Evolutionary conservation across 1,284 basidiomycete species (phyloP), one percentile per base, ranked within the genome.

Genomic region (Rhodotorula sp.): DNA sequence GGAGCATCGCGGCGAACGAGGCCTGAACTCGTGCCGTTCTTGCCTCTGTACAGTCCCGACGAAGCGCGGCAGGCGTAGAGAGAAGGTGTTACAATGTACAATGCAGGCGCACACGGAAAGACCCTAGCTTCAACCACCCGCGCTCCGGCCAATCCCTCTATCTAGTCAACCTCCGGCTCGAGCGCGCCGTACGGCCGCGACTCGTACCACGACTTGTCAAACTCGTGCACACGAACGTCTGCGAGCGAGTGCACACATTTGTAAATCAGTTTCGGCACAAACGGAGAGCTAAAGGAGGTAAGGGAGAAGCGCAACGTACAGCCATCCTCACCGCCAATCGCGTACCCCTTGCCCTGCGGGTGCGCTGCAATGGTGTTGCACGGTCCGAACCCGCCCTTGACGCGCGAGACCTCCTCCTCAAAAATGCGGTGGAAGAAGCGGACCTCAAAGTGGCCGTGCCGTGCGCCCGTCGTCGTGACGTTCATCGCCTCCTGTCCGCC

Each of bases 341-440:
- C 93, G 80, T 95, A 99, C 62, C 87, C 88, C 62, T 88, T 91
- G 57, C 95, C 94, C 63, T 88, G 86, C 21, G 97, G 96, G 80
- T 97, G 94, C 13, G 96, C 89, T 41, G 95, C 95, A 73, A 99
- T 90, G 87, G 97, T 98, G 85, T 99, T 99, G 84, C 98, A 91
- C 62, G 97, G 96, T 54, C 96, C 96, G 83, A 97, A 87, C 77
- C 97, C 94, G 34, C 94, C 94, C 82, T 94, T 97, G 72, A 99
- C 94, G 51, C 95, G 88, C 34, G 95, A 94, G 71, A 97, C 91
- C 82, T 99, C 96, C 85, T 99, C 96, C 83, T 98, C 96, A 79
- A 98, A 94, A 56, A 99, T 87, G 80, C 92, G 94, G 86, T 99
- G 96, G 94, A 94, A 99, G 85, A 99, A 98, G 60, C 95, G 87